Conservation (phyloP, 352 stramenopile genomes). For the Pythium guiyangense region DNA sequence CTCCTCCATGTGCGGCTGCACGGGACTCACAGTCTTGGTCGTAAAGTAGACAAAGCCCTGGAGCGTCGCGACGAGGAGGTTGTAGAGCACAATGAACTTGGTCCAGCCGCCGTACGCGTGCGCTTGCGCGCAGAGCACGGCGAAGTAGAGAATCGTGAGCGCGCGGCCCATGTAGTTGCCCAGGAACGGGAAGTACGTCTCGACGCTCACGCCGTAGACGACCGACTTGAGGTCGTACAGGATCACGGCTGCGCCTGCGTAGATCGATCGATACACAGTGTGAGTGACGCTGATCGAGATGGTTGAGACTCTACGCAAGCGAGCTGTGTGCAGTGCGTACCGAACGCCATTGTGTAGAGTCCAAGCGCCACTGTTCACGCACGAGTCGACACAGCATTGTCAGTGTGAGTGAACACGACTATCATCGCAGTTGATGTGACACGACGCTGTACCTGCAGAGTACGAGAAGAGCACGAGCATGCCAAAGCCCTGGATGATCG, state of each 20-base stretch:
- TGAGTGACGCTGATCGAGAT: neutral
- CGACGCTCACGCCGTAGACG: slow-evolving; percentile 76
- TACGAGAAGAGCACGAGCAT: slow-evolving; percentile 77
- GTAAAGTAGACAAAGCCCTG: slow-evolving; percentile 83
- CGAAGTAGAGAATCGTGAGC: slow-evolving; percentile 77
- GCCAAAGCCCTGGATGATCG: slow-evolving; percentile 78
- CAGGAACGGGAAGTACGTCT: slow-evolving; percentile 84
- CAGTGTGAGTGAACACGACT: neutral
- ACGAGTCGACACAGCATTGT: slow-evolving; percentile 9
- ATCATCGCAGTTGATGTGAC: neutral
- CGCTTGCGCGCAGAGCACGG: slow-evolving; percentile 64
- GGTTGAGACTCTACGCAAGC: neutral
- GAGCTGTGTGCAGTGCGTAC: slow-evolving; percentile 18
- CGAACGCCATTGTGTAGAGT: slow-evolving; percentile 84
- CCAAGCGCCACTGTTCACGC: slow-evolving; percentile 50
- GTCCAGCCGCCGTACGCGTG: slow-evolving; percentile 69
- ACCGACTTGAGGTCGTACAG: slow-evolving; percentile 85
- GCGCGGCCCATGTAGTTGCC: slow-evolving; percentile 85
- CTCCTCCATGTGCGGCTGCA: slow-evolving; percentile 59
- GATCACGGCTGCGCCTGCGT: slow-evolving; percentile 54
- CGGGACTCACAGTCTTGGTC: slow-evolving; percentile 62
- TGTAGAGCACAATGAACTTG: slow-evolving; percentile 70
- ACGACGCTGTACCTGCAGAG: slow-evolving; percentile 33
- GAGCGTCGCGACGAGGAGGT: slow-evolving; percentile 65
- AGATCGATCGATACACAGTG: neutral